phyloP scores from a whole-genome alignment of 176 grass and related monocot genomes.

The Lolium perenne region DNA sequence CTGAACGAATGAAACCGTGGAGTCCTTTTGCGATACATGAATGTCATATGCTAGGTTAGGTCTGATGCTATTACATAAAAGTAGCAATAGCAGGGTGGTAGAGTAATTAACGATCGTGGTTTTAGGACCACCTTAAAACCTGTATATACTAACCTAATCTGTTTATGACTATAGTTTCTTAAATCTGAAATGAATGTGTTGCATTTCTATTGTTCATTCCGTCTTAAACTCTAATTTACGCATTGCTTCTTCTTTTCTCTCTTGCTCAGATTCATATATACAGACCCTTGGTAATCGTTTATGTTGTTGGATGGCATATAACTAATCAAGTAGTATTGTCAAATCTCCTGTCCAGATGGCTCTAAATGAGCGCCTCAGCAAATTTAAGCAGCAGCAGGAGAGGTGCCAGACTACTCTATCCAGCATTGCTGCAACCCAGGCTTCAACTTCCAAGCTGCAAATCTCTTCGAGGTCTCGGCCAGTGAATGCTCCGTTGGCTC shows the following conservation, averaged over 20 bases:
- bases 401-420: slow-evolving; percentile 74
- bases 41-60: not conserved
- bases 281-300: too few relatives aligned
- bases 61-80: not conserved
- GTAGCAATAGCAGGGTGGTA: not conserved
- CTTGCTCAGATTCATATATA: too few relatives aligned
- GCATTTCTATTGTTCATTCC: not conserved
- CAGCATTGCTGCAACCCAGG: slow-evolving; percentile 54
- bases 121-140: not conserved
- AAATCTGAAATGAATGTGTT: not conserved
- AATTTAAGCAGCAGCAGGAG: slow-evolving; percentile 81
- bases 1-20: not conserved
- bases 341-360: slow-evolving; percentile 47
- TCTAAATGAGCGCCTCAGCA: slow-evolving; percentile 69
- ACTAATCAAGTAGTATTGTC: not conserved
- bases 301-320: too few relatives aligned
- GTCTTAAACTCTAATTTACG: not conserved
- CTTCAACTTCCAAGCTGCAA: slow-evolving; percentile 41
- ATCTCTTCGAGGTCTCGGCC: slow-evolving; percentile 41
- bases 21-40: not conserved
- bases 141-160: not conserved
- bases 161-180: not conserved
- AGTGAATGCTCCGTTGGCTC: slow-evolving; percentile 35
- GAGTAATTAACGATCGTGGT: not conserved
- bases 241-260: not conserved